A percentile compares a stretch with the other conserved stretches of the same genome.
Conservation (phyloP, 1,284 basidiomycete genomes). For the Tilletia walkeri region DNA sequence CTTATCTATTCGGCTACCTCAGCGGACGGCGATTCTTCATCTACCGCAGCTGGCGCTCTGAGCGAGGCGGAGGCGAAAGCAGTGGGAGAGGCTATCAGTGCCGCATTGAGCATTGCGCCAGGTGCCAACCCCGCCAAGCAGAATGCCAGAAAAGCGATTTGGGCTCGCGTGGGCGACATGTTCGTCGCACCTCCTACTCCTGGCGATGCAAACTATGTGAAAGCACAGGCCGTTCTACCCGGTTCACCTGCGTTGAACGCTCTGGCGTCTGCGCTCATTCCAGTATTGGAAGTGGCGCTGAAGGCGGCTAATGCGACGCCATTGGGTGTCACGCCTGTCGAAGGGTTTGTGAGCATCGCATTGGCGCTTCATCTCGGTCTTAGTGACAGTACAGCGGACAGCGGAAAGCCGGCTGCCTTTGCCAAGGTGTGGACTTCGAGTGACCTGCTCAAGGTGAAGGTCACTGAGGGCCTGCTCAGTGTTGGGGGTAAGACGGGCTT, state of each 20-base stretch:
- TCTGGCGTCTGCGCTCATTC: slow-evolving; percentile 42
- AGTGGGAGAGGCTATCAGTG: not conserved
- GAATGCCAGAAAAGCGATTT: slow-evolving; percentile 44
- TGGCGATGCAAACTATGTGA: slow-evolving; percentile 17
- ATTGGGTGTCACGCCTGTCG: slow-evolving; percentile 45
- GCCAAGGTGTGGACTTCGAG: slow-evolving; percentile 7
- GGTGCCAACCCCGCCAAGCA: slow-evolving; percentile 18
- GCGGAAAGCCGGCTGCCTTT: slow-evolving; percentile 7
- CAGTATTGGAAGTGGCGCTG: slow-evolving; percentile 42
- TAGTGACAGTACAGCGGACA: not conserved
- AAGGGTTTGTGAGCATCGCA: slow-evolving; percentile 28
- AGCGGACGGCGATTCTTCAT: not conserved
- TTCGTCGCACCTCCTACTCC: slow-evolving; percentile 28
- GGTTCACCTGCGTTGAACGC: slow-evolving; percentile 28
- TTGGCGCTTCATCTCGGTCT: slow-evolving; percentile 2
- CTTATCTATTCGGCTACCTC: slow-evolving; percentile 22
- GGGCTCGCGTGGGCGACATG: slow-evolving; percentile 34
- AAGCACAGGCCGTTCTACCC: not conserved
- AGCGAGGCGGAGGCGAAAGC: slow-evolving; percentile 33
- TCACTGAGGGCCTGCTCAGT: slow-evolving; percentile 32
- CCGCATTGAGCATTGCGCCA: not conserved
- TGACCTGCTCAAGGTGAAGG: slow-evolving; percentile 25
- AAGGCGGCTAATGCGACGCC: slow-evolving; percentile 43
- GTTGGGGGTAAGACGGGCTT: slow-evolving; percentile 43
- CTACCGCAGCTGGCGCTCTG: slow-evolving; percentile 31